These are phyloP conservation scores for Cyberlindnera sargentensis DNA, from an alignment of 805 yeast species.

Conservation along the genomic window DNA sequence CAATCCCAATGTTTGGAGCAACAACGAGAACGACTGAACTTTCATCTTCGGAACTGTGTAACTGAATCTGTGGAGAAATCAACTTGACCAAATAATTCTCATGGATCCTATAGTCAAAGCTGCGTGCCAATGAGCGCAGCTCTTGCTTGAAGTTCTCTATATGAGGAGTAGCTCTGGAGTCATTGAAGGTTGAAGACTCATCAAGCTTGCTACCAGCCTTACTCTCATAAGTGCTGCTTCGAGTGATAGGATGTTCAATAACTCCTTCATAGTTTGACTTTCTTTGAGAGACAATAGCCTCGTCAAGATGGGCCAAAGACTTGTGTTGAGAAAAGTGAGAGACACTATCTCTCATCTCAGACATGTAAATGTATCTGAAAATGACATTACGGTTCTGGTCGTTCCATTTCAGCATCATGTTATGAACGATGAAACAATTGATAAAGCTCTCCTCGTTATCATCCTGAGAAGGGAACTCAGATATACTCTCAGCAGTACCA, in stretches of 20 bases:
- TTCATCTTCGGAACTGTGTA: conserved; percentile 42
- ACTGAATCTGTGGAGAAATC: conserved; percentile 77
- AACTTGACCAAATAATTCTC: conserved; percentile 62
- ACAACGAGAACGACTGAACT: conserved; percentile 62
- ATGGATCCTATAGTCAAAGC: conserved; percentile 29
- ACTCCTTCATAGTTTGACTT: conserved; percentile 11
- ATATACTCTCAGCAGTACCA: neutral
- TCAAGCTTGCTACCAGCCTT: conserved; percentile 5
- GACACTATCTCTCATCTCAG: conserved; percentile 38
- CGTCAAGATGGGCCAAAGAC: conserved; percentile 44
- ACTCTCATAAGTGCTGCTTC: conserved; percentile 16
- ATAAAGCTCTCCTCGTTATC: conserved; percentile 15
- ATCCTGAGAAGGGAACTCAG: conserved; percentile 2
- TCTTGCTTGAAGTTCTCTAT: conserved; percentile 46
- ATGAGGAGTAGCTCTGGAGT: conserved; percentile 21
- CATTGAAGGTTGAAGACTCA: conserved; percentile 6
- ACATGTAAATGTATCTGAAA: conserved; percentile 48
- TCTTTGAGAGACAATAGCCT: conserved; percentile 35
- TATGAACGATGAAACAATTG: conserved; percentile 68
- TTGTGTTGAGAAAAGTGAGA: conserved; percentile 38
- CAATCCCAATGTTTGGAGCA: conserved; percentile 63
- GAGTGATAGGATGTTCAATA: conserved; percentile 8
- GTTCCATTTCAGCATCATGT: conserved; percentile 75
- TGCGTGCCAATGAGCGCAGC: conserved; percentile 34
- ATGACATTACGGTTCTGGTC: conserved; percentile 57